phyloP scores from a whole-genome alignment of 441 rosid genomes.

The Hypseocharis bilobata region DNA sequence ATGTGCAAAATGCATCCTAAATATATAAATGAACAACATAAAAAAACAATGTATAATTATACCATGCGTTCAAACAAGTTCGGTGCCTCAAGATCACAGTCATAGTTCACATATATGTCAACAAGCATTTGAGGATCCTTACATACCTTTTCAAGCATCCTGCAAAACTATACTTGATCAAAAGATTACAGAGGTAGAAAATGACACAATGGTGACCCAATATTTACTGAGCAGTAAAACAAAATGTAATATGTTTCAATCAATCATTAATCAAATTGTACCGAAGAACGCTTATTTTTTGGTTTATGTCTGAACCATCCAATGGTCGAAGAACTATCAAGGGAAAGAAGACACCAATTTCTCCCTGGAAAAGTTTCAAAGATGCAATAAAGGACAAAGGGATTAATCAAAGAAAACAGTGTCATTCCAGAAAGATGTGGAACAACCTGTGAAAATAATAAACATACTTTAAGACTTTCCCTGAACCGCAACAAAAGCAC shows the following conservation, averaged over 20 bases:
- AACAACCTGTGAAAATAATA: conserved; percentile 21
- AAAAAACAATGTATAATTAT: conserved; percentile 18
- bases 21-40: conserved; percentile 7
- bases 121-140: conserved; percentile 98
- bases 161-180: conserved; percentile 33
- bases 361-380: conserved; percentile 55
- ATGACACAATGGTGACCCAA: conserved; percentile 6
- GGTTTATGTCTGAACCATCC: conserved; percentile 75
- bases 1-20: conserved; percentile 10
- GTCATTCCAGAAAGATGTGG: conserved; percentile 4
- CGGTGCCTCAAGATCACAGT: conserved; percentile 96
- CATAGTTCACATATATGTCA: conserved; percentile 94
- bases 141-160: conserved; percentile 95
- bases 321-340: conserved; percentile 80
- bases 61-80: conserved; percentile 99
- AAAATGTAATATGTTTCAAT: conserved; percentile 19
- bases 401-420: background rate
- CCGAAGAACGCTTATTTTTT: conserved; percentile 89
- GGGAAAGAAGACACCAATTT: conserved; percentile 94
- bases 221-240: conserved; percentile 14
- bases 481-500: conserved; percentile 84
- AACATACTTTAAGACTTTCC: conserved; percentile 91
- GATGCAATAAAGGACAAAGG: background rate
- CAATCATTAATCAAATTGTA: conserved; percentile 31
- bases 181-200: conserved; percentile 14